These are phyloP conservation scores for Oxyria digyna DNA, from an alignment of 148 eudicot species.

Conservation along the genomic window DNA sequence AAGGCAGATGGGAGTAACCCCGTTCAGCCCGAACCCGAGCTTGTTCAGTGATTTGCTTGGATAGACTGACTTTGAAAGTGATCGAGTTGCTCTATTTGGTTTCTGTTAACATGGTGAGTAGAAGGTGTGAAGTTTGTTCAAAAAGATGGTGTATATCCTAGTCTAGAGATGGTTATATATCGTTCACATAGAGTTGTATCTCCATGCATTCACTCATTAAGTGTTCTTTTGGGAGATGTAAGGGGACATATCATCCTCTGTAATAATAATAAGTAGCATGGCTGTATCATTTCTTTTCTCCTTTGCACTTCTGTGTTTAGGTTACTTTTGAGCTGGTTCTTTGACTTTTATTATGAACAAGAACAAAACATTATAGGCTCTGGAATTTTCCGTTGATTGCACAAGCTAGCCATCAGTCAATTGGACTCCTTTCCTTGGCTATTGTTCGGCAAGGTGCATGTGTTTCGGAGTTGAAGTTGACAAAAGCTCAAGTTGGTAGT, in stretches of 20 bases:
- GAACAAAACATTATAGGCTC: no score
- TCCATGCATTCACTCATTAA: not conserved
- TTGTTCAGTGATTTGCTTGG: conserved; percentile 81
- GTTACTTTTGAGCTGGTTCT: not conserved
- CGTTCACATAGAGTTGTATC: not conserved
- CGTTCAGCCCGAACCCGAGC: conserved; percentile 66
- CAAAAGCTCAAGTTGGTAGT: no score
- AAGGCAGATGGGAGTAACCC: conserved; percentile 87
- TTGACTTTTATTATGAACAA: no score
- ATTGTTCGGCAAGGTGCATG: no score
- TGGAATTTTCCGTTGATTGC: no score
- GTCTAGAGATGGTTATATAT: not conserved
- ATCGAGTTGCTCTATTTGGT: not conserved
- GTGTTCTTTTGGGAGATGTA: not conserved
- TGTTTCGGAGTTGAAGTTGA: no score
- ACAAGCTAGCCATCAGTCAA: no score
- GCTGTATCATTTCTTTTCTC: not conserved
- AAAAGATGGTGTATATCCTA: not conserved
- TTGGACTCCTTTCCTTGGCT: no score
- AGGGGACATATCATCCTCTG: not conserved
- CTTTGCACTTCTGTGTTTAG: not conserved
- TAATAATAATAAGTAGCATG: not conserved
- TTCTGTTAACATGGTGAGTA: not conserved
- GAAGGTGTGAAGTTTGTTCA: not conserved
- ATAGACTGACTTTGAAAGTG: conserved; percentile 16